Evolutionary conservation across 345 rosid genomes (phyloP).

Genomic region (Brassica carinata): DNA sequence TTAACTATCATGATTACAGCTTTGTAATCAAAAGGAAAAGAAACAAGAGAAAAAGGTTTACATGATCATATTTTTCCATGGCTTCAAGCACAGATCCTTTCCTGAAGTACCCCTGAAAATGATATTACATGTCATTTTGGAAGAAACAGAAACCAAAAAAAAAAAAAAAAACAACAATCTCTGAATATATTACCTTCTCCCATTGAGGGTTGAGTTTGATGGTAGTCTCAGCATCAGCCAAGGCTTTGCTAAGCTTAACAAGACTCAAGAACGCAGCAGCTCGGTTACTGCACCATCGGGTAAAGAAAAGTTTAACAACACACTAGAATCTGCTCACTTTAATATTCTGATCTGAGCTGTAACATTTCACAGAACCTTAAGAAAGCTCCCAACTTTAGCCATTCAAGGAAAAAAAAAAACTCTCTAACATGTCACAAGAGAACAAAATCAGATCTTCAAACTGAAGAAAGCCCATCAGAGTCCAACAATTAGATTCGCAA

Average conservation of each 20-base stretch:
- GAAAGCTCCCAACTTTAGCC: neutral
- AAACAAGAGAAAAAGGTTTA: slow-evolving; percentile 36
- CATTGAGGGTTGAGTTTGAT: slow-evolving; percentile 81
- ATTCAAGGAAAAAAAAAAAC: neutral
- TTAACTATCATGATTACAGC: neutral
- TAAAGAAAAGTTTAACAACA: neutral
- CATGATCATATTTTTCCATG: slow-evolving; percentile 91
- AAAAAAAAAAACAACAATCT: neutral
- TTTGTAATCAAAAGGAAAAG: neutral
- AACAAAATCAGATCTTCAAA: slow-evolving; percentile 26
- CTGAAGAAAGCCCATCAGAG: neutral
- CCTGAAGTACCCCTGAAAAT: slow-evolving; percentile 82
- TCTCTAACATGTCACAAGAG: slow-evolving; percentile 2
- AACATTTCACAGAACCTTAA: slow-evolving; percentile 14
- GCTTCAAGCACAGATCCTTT: slow-evolving; percentile 96
- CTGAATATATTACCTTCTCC: slow-evolving; percentile 69
- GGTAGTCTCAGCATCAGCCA: slow-evolving; percentile 88
- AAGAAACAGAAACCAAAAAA: neutral
- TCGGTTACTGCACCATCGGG: slow-evolving; percentile 64
- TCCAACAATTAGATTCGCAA: slow-evolving; percentile 9
- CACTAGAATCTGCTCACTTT: neutral
- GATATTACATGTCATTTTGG: neutral
- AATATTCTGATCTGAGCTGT: neutral
- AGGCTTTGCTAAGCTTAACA: slow-evolving; percentile 91
- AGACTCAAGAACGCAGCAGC: slow-evolving; percentile 93